These are phyloP conservation scores for Termitomyces eurrhizus DNA, from an alignment of 768 basidiomycete species.

Conservation along the genomic window DNA sequence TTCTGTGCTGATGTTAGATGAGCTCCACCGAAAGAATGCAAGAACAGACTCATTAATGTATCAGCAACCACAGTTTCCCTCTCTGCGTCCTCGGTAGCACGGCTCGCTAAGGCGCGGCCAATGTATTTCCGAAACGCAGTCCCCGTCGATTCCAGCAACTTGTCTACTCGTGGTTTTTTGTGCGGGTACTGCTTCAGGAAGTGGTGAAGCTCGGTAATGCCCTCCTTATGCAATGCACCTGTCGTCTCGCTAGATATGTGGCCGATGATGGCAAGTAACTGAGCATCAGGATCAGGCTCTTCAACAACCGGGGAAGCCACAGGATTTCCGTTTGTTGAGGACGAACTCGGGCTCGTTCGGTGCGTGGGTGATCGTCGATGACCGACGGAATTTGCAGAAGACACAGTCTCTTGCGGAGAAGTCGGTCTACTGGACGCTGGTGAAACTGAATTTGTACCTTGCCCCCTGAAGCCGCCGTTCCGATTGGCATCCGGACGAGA, in stretches of 20 bases:
- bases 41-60: constrained; percentile 68
- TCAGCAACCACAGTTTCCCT: constrained; percentile 78
- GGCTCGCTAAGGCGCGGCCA: constrained; percentile 78
- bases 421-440: constrained; percentile 65
- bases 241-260: constrained; percentile 89
- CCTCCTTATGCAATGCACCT: constrained; percentile 87
- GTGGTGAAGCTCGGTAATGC: constrained; percentile 90
- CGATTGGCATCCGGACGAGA: constrained; percentile 40
- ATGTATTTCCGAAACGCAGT: constrained; percentile 91
- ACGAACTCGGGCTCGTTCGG: constrained; percentile 63
- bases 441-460: constrained; percentile 45
- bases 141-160: constrained; percentile 84
- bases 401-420: constrained; percentile 63
- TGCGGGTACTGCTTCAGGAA: constrained; percentile 91
- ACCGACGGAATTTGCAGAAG: constrained; percentile 44
- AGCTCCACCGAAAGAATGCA: neutral
- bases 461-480: constrained; percentile 31
- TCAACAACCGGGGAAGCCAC: constrained; percentile 51
- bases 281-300: constrained; percentile 86
- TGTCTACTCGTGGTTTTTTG: constrained; percentile 78
- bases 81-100: constrained; percentile 85
- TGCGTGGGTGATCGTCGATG: constrained; percentile 59
- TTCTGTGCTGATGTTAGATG: constrained; percentile 35
- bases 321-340: constrained; percentile 56
- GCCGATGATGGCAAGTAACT: constrained; percentile 76